Evolutionary conservation across 129 eudicot species (phyloP).

Genomic region (Helianthus tuberosus): DNA sequence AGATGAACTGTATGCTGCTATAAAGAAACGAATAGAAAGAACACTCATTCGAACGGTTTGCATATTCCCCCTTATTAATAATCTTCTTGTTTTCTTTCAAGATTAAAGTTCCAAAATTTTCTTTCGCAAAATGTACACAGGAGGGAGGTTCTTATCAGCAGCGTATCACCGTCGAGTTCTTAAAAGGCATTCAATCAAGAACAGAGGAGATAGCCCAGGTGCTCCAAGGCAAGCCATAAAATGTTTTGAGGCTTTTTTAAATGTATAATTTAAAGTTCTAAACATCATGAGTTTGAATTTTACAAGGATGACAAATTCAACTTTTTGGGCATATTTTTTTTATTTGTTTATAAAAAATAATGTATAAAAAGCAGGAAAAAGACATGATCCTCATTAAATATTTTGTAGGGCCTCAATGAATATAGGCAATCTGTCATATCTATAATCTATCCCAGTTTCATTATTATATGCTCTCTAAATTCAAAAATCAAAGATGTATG

Average conservation of each 20-base stretch:
- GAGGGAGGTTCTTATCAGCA: slow-evolving; percentile 97
- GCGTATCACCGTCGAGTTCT: slow-evolving; percentile 75
- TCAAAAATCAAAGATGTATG: slow-evolving; percentile 3
- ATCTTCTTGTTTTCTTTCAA: slow-evolving; percentile 11
- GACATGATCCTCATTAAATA: slow-evolving; percentile 35
- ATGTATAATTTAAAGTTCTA: background rate
- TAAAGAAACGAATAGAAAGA: slow-evolving; percentile 91
- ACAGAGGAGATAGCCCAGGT: slow-evolving; percentile 57
- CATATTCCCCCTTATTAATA: background rate
- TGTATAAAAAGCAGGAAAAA: slow-evolving; percentile 1
- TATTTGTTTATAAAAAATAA: background rate
- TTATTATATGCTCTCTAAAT: slow-evolving; percentile 12
- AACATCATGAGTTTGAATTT: slow-evolving; percentile 18
- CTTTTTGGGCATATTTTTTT: background rate
- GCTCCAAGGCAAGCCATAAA: slow-evolving; percentile 54
- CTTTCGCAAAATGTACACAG: slow-evolving; percentile 40
- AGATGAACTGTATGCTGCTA: slow-evolving; percentile 68
- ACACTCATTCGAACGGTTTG: slow-evolving; percentile 84
- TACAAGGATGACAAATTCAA: slow-evolving; percentile 10
- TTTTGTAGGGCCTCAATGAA: slow-evolving; percentile 35
- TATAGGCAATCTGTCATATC: slow-evolving; percentile 37
- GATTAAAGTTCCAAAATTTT: background rate
- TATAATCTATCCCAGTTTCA: slow-evolving; percentile 8
- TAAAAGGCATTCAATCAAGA: slow-evolving; percentile 87
- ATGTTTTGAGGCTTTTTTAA: background rate